These are phyloP conservation scores for Podospora tetraspora DNA, from an alignment of 495 filamentous ascomycete genomes.

Conservation along the genomic window DNA sequence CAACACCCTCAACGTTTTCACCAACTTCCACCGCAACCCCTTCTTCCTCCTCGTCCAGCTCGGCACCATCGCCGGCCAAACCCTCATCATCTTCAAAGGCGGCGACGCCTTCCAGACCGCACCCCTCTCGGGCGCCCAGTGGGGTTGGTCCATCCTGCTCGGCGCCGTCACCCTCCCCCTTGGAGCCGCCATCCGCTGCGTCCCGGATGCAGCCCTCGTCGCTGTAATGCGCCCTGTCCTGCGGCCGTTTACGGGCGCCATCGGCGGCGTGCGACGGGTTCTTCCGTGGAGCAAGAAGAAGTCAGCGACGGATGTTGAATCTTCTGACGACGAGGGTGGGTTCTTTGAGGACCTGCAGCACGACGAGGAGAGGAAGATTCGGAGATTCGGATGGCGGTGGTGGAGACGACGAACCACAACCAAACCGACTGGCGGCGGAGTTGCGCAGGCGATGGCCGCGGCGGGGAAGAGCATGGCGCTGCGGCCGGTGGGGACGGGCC, in stretches of 20 bases:
- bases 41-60: conserved; percentile 76
- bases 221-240: background rate
- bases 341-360: background rate
- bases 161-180: background rate
- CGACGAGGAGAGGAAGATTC: conserved; percentile 2
- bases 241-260: background rate
- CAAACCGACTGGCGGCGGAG: background rate
- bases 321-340: background rate
- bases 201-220: background rate
- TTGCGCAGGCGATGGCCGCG: background rate
- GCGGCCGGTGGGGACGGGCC: background rate
- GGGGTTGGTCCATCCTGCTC: conserved; percentile 39
- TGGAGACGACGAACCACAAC: background rate
- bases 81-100: conserved; percentile 71
- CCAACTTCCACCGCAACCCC: conserved; percentile 67
- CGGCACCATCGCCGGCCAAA: conserved; percentile 75
- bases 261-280: background rate
- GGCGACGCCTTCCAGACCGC: conserved; percentile 62
- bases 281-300: background rate
- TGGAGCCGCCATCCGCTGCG: conserved; percentile 2
- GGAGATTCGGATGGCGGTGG: conserved; percentile 1
- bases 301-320: background rate
- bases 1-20: conserved; percentile 83
- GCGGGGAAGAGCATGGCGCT: background rate
- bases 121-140: conserved; percentile 50